Conservation (phyloP, 768 basidiomycete genomes). For the Pulveroboletus frians region DNA sequence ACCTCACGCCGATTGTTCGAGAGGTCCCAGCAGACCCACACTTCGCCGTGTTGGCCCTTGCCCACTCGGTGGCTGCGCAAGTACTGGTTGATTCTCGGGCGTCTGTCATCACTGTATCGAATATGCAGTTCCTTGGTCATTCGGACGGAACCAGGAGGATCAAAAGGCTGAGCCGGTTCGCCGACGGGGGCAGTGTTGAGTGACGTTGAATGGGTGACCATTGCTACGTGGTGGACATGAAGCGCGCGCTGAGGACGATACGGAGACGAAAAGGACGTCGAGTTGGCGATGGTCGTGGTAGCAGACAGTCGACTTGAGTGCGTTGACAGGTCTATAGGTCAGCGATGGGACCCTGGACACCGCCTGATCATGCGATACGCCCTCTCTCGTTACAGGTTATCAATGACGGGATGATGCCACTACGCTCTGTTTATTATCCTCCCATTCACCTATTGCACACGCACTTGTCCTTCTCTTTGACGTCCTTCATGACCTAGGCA, state of each 20-base stretch:
- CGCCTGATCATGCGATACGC: constrained; percentile 18
- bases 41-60: constrained; percentile 86
- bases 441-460: constrained; percentile 26
- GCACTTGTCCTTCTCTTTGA: constrained; percentile 48
- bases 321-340: constrained; percentile 8
- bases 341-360: constrained; percentile 27
- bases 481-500: constrained; percentile 43
- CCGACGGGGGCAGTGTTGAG: constrained; percentile 31
- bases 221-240: constrained; percentile 28
- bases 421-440: constrained; percentile 11
- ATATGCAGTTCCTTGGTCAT: constrained; percentile 44
- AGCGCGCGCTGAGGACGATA: constrained; percentile 10
- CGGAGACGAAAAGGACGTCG: too few species aligned
- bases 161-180: constrained; percentile 32
- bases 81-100: constrained; percentile 79
- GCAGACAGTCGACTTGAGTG: too few species aligned
- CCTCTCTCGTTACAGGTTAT: constrained; percentile 11
- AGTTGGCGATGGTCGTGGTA: too few species aligned
- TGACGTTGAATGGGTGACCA: constrained; percentile 22
- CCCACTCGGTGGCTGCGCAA: constrained; percentile 72
- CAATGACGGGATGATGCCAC: constrained; percentile 9
- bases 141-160: constrained; percentile 42
- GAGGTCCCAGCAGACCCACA: constrained; percentile 65
- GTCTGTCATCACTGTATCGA: constrained; percentile 37
- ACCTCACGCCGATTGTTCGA: constrained; percentile 44